These are phyloP conservation scores for Noccaea caerulescens DNA, from an alignment of 345 rosid genomes.

Conservation along the genomic window DNA sequence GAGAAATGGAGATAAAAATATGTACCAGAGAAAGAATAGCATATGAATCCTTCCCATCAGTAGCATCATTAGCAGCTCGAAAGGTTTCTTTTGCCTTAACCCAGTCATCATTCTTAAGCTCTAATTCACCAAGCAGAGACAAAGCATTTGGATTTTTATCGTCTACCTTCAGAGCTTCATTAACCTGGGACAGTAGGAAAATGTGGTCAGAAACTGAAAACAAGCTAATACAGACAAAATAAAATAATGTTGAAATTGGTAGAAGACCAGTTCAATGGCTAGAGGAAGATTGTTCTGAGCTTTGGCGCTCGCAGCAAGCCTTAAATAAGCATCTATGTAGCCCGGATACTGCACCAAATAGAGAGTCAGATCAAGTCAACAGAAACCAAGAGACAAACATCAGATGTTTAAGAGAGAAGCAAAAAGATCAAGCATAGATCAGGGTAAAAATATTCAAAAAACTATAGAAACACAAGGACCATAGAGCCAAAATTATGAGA, in stretches of 20 bases:
- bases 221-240: background rate
- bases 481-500: conserved; percentile 5
- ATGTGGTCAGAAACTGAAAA: conserved; percentile 29
- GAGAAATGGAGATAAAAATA: conserved; percentile 8
- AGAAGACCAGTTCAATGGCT: conserved; percentile 91
- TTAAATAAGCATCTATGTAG: conserved; percentile 87
- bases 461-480: conserved; percentile 9
- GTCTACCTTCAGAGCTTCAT: conserved; percentile 89
- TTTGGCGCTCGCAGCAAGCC: conserved; percentile 94
- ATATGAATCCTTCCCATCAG: conserved; percentile 96
- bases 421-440: conserved; percentile 31
- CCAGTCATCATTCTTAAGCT: conserved; percentile 99
- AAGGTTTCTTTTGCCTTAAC: conserved; percentile 98
- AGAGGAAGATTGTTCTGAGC: conserved; percentile 83
- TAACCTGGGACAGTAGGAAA: conserved; percentile 55
- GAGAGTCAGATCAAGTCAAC: conserved; percentile 24
- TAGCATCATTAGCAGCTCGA: conserved; percentile 93
- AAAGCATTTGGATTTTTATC: conserved; percentile 84
- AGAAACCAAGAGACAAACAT: conserved; percentile 16
- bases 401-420: conserved; percentile 11
- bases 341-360: conserved; percentile 72
- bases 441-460: conserved; percentile 24
- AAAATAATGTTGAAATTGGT: conserved; percentile 15
- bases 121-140: conserved; percentile 95
- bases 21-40: conserved; percentile 85